phyloP scores from a whole-genome alignment of 2,329 filamentous ascomycete species.

The Xylariaceae sp. region DNA sequence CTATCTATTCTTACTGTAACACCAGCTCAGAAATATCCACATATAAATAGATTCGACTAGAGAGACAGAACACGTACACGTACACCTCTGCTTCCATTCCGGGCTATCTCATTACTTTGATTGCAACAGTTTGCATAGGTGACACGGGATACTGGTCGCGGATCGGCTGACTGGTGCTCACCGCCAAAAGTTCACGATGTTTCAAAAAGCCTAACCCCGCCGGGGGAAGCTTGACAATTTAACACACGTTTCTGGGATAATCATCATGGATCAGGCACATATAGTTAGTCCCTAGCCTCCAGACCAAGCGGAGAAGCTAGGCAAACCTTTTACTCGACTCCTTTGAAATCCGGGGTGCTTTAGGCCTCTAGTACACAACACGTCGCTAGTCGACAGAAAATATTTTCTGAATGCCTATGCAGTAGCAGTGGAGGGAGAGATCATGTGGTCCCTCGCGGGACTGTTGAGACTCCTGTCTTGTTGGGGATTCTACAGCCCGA shows the following conservation, averaged over 20 bases:
- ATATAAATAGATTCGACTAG: slow-evolving; percentile 1
- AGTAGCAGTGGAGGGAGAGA: not conserved
- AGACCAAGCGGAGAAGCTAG: slow-evolving; percentile 15
- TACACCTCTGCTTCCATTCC: slow-evolving; percentile 2
- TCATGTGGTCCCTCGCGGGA: not conserved
- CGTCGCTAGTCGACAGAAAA: slow-evolving; percentile 1
- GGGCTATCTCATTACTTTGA: slow-evolving; percentile 18
- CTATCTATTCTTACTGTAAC: slow-evolving; percentile 1
- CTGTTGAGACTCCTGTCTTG: too few species aligned
- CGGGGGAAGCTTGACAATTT: slow-evolving; percentile 14
- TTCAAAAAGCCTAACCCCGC: slow-evolving; percentile 9
- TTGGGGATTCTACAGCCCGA: too few species aligned
- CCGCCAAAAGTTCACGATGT: slow-evolving; percentile 24
- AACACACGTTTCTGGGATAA: too few species aligned
- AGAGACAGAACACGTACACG: slow-evolving; percentile 2
- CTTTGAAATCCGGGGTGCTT: slow-evolving; percentile 20
- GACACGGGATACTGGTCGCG: slow-evolving; percentile 6
- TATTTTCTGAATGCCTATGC: slow-evolving; percentile 6
- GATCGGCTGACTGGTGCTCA: slow-evolving; percentile 21
- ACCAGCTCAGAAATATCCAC: not conserved
- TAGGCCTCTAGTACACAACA: slow-evolving; percentile 7
- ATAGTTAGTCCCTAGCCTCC: slow-evolving; percentile 17
- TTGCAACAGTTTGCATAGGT: slow-evolving; percentile 20
- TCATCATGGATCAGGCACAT: too few species aligned
- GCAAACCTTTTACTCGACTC: not conserved